Conservation (phyloP, 2,329 filamentous ascomycete species). For the Botrytis aclada region DNA sequence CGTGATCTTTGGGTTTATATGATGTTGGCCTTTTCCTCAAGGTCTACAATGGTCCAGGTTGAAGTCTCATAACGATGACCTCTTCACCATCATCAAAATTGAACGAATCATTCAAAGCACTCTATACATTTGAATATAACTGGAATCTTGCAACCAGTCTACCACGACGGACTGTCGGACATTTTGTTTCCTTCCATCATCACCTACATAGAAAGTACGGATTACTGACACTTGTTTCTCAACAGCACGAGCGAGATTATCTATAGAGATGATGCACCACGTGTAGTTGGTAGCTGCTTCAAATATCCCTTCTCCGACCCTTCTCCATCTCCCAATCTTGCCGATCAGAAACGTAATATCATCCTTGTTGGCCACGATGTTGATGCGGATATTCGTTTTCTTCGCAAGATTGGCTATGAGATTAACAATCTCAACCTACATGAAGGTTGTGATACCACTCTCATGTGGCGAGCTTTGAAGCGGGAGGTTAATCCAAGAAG, state of each 20-base stretch:
- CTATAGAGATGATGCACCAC: slow-evolving; percentile 43
- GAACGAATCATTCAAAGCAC: not conserved
- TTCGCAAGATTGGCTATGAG: slow-evolving; percentile 63
- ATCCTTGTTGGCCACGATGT: slow-evolving; percentile 79
- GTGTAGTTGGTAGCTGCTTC: slow-evolving; percentile 53
- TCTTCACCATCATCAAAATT: not conserved
- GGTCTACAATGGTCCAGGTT: too few relatives aligned
- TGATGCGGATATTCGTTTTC: slow-evolving; percentile 63
- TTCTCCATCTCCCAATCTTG: not conserved
- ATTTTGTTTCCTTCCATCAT: not conserved
- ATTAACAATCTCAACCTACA: slow-evolving; percentile 51
- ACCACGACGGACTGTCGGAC: too few relatives aligned
- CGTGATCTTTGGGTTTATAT: not conserved
- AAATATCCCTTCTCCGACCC: slow-evolving; percentile 49
- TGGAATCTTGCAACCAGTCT: not conserved
- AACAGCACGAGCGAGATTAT: slow-evolving; percentile 54
- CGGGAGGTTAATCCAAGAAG: slow-evolving; percentile 51
- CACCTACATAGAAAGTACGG: too few relatives aligned
- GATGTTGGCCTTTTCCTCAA: too few relatives aligned
- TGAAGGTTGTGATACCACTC: slow-evolving; percentile 69
- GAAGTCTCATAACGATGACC: not conserved
- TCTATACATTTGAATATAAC: not conserved
- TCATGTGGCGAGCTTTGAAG: slow-evolving; percentile 64
- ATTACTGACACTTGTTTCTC: not conserved
- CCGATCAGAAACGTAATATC: slow-evolving; percentile 50